Conservation (phyloP, 257 asterid species). For the Salvia splendens region DNA sequence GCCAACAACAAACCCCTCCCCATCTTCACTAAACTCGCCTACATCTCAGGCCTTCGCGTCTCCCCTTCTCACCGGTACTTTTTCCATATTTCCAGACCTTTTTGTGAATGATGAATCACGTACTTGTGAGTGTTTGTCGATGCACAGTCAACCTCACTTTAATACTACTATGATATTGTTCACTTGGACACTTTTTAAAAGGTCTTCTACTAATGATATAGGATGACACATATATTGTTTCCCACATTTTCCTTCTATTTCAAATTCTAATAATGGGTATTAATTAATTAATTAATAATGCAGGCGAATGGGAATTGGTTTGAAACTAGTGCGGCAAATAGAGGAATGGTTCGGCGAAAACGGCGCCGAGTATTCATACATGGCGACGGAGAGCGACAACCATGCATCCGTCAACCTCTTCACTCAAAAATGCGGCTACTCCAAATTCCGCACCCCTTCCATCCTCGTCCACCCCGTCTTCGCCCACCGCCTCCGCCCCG, state of each 20-base stretch:
- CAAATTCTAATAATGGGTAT: too few relatives aligned
- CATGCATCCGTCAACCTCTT: slow-evolving; percentile 71
- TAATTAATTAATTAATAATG: background rate
- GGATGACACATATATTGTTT: too few relatives aligned
- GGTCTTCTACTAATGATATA: too few relatives aligned
- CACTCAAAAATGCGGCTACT: slow-evolving; percentile 73
- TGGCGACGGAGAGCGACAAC: slow-evolving; percentile 91
- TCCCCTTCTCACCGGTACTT: slow-evolving; percentile 71
- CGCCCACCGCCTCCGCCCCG: slow-evolving; percentile 55
- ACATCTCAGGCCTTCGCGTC: slow-evolving; percentile 92
- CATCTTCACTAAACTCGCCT: slow-evolving; percentile 71
- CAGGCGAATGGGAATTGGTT: slow-evolving; percentile 89
- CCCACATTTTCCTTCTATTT: too few relatives aligned
- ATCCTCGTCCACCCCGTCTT: slow-evolving; percentile 80
- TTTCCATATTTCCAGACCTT: too few relatives aligned
- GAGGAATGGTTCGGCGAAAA: slow-evolving; percentile 75
- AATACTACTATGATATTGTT: too few relatives aligned
- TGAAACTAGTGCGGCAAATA: slow-evolving; percentile 57
- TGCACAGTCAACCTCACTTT: too few relatives aligned
- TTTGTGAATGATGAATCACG: too few relatives aligned
- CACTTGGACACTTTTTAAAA: too few relatives aligned
- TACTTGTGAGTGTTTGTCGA: too few relatives aligned
- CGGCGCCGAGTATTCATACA: slow-evolving; percentile 81
- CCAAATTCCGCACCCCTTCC: slow-evolving; percentile 77
- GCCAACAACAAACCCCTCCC: slow-evolving; percentile 42